Evolutionary conservation across 495 filamentous ascomycete species (phyloP), one percentile per base, ranked within the genome.

Genomic region (Cercophora samala): DNA sequence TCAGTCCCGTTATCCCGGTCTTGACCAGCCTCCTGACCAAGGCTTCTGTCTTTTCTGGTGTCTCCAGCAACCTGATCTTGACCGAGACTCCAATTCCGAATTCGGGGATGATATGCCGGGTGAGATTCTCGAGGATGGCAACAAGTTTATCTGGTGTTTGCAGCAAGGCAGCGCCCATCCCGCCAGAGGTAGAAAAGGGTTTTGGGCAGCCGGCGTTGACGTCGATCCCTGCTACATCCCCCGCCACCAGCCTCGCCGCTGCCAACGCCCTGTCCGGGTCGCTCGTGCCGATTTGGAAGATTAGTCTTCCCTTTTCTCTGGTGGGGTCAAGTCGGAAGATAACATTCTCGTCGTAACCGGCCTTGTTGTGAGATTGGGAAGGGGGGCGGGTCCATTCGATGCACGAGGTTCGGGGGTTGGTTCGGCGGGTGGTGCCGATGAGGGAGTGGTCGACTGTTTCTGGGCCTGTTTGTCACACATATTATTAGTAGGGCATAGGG

Each of bases 181-280:
- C 96, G 46, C 92, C 90, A 65, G 82, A 83, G 13, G 93, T 96
- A 68, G 88, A 92, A 77, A 99, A 99, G 3, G 96, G 93, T 78
- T 98, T 99, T 0, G 95, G 95, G 76, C 95, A 99, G 5, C 95
- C 95, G 5, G 94, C 91, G 80, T 99, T 99, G 64, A 99, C 89
- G 76, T 98, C 95, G 66, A 99, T 97, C 52, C 96, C 95, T 0
- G 88, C 88, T 0, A 98, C 94, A 77, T 98, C 90, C 4, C 78
- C 83, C 0, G 92, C 96, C 11, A 99, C 90, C 5, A 97, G 73
- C 66, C 86, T 86, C 1, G 93, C 93, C 1, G 94, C 93, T 72
- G 89, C 81, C 0, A 98, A 93, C 5, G 96, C 95, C 21, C 86
- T 83, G 18, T 89, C 86, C 0, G 95, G 91, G 63, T 88, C 85